Evolutionary conservation across 768 basidiomycete genomes (phyloP), one percentile per base, ranked within the genome.

Genomic region (Tephrocybe sp.): DNA sequence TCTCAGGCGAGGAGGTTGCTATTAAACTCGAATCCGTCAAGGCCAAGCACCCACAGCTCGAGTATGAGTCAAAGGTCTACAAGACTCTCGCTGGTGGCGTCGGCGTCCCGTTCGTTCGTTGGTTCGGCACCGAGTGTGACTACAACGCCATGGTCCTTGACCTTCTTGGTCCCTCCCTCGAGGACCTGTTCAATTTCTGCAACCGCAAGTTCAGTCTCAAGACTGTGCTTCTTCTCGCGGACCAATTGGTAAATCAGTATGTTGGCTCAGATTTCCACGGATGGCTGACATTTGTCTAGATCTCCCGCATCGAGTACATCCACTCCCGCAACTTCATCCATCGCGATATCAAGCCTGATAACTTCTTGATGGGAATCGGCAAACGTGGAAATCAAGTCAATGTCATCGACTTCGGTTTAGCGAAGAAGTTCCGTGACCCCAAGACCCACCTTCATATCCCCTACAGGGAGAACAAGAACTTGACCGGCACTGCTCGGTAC

Each of bases 11-110:
- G 68, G 97, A 98, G 67, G 95, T 98, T 53, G 97, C 94, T 66
- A 99, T 99, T 81, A 99, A 99, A 74, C 91, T 99, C 61, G 97
- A 99, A 73, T 97, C 95, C 1, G 93, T 98, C 69, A 99, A 99
- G 72, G 97, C 97, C 59, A 99, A 99, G 71, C 97, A 99, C 60
- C 97, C 97, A n/a, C 97, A 99, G 72, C 88, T 99, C 62, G 97
- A 99, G 69, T 99, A 99, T 65, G 95, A 99, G 72, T 88, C 86
- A 57, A 89, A 90, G 69, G 89, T 91, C 41, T 88, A 87, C 74
- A 98, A 97, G 84, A 93, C 92, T n/a, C 83, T 99, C 43, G 95
- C 97, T 16, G 97, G 97, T 49, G 97, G 97, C 57, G 97, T 99
- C 49, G 97, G 97, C 45, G 94, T 99, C 10, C 97, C 97, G 7